Base-by-base conservation (phyloP, 1,284 basidiomycete species). In the Sanghuangporus baumii region DNA sequence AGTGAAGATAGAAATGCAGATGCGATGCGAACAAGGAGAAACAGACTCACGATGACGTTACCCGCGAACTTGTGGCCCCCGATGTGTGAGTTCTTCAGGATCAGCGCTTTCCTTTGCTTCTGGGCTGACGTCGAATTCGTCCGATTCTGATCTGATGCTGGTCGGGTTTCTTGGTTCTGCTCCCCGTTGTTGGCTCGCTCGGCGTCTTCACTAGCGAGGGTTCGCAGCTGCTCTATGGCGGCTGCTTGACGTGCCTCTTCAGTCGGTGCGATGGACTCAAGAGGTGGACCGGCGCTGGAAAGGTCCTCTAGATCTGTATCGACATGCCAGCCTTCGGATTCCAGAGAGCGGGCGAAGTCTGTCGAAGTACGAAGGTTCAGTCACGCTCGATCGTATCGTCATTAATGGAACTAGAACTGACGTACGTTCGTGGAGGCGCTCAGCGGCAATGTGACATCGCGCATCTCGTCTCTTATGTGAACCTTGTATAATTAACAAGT, bases 31-130 rank as follows among this genome's bases (percentile, higher is more conserved):
- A 52, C 6, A 23, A 52, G 14, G 6, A 52, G 23, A 14, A 52
- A 54, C 52, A 52, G 38, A 61, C 89, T 71, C 71, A 94, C 93
- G 64, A 96, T 88, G 69, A 93, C 89, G 71, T 96, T 96, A 31
- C 96, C 96, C 18, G 92, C 89, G 72, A 89, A 97, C 67, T 89
- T 88, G 77, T 97, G 95, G 1, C 94, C 94, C 54, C 94, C 94
- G 54, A 94, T 81, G 74, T 97, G 96, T 34, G 91, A 95, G 66
- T 87, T 90, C 70, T 85, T 87, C 70, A 97, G 78, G 64, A 98
- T 87, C 52, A 96, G 87, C 8, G 87, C 92, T 65, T 76, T 78
- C 70, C 74, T 81, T 65, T 76, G 20, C 12, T 20, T 26, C 23
- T 23, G 23, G 23, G 23, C 23, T 23, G 23, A 23, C 23, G 23